Conservation (phyloP, 208 protist genomes). For the Wallacemonas rigidus region DNA sequence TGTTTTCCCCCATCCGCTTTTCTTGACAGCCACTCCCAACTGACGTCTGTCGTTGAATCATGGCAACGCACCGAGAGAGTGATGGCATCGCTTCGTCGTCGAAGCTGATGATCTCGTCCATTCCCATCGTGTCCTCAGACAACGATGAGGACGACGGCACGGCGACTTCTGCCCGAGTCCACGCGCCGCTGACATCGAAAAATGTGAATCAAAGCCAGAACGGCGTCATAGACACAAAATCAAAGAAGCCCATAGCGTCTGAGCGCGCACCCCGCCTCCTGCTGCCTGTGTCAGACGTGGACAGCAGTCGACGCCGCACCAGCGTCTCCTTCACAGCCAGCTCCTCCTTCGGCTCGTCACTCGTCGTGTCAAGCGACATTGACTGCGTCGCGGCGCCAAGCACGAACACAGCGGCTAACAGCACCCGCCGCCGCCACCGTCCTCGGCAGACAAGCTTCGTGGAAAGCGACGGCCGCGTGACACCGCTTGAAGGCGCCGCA, state of each 20-base stretch:
- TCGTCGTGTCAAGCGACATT: slow-evolving; percentile 2
- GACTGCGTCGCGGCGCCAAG: background rate
- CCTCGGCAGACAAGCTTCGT: slow-evolving; percentile 18
- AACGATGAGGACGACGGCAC: slow-evolving; percentile 13
- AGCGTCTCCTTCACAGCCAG: slow-evolving; percentile 14
- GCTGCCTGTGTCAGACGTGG: background rate
- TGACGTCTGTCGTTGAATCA: background rate
- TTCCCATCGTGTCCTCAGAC: slow-evolving; percentile 21
- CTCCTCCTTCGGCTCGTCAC: slow-evolving; percentile 12
- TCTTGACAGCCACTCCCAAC: no score
- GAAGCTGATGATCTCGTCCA: slow-evolving; percentile 15
- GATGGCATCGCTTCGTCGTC: background rate
- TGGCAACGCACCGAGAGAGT: background rate
- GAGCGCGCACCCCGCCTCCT: background rate
- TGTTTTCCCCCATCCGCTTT: background rate
- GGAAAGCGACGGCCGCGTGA: slow-evolving; percentile 15
- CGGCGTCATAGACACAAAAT: background rate
- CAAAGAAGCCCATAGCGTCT: background rate
- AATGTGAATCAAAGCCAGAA: slow-evolving; percentile 5
- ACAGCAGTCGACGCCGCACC: slow-evolving; percentile 9
- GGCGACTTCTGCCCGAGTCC: background rate
- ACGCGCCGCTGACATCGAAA: background rate
- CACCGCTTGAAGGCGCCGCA: background rate
- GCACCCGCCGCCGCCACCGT: slow-evolving; percentile 9
- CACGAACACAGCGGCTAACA: background rate